Conservation (phyloP, 495 filamentous ascomycete genomes). For the Xylaria nigripes region DNA sequence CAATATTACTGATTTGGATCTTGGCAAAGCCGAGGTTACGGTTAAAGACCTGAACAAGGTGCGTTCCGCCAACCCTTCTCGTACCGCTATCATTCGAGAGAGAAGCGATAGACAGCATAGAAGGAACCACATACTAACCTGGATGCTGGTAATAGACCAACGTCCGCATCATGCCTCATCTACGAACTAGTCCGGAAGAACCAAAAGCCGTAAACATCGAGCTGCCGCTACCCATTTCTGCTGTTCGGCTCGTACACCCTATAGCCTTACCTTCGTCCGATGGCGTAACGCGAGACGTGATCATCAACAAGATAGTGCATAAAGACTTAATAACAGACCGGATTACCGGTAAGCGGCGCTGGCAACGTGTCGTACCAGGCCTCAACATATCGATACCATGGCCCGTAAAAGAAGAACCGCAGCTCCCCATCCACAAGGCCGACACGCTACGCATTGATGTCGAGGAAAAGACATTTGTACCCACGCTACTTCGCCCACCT, state of each 20-base stretch:
- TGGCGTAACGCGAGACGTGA: slow-evolving; percentile 54
- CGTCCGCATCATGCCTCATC: background rate
- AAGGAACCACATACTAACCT: background rate
- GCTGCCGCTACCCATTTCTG: slow-evolving; percentile 52
- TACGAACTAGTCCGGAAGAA: background rate
- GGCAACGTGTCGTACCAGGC: slow-evolving; percentile 49
- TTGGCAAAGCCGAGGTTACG: slow-evolving; percentile 46
- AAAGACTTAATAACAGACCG: slow-evolving; percentile 37
- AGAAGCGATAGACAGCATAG: background rate
- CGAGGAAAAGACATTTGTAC: slow-evolving; percentile 65
- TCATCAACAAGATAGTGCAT: slow-evolving; percentile 60
- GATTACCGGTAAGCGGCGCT: slow-evolving; percentile 33
- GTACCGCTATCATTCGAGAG: background rate
- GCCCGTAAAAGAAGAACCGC: slow-evolving; percentile 45
- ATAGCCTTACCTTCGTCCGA: slow-evolving; percentile 54
- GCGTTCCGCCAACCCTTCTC: slow-evolving; percentile 19
- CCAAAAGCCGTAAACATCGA: slow-evolving; percentile 10
- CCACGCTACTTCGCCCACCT: slow-evolving; percentile 65
- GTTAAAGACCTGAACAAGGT: slow-evolving; percentile 65
- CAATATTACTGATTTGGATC: slow-evolving; percentile 50
- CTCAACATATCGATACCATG: slow-evolving; percentile 64
- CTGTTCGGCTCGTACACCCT: slow-evolving; percentile 73
- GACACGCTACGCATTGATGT: slow-evolving; percentile 74
- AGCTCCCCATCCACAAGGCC: slow-evolving; percentile 44
- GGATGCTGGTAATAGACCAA: slow-evolving; percentile 13